These are phyloP conservation scores for Crithidia sp. DNA, from an alignment of 208 protist genomes.

Conservation along the genomic window DNA sequence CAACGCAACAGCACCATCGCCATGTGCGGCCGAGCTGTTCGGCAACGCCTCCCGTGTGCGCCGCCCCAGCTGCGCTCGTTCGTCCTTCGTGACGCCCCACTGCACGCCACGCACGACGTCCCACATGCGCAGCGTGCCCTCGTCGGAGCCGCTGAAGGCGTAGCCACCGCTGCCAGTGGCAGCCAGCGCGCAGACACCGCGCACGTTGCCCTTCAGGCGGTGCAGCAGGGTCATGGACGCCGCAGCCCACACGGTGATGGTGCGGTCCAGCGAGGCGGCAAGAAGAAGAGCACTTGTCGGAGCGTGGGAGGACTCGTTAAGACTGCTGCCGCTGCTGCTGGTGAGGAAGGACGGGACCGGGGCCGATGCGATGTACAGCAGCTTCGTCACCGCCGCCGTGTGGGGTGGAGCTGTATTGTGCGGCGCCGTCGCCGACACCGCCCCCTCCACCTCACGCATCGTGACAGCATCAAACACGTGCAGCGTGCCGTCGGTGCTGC, in stretches of 20 bases:
- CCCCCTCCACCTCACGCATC: constrained; percentile 20
- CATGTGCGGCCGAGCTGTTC: too few species aligned
- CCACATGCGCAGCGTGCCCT: constrained; percentile 76
- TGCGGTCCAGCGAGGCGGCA: constrained; percentile 60
- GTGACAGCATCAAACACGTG: constrained; percentile 54
- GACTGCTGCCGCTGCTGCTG: not conserved
- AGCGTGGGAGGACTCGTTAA: not conserved
- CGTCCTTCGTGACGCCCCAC: constrained; percentile 42
- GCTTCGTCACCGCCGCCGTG: constrained; percentile 58
- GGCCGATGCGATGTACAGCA: constrained; percentile 27
- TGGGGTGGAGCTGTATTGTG: constrained; percentile 34
- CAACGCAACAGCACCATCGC: not conserved
- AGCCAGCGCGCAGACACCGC: constrained; percentile 50
- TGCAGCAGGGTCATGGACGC: constrained; percentile 54
- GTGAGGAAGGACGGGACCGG: not conserved
- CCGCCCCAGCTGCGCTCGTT: constrained; percentile 24
- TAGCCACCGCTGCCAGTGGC: constrained; percentile 51
- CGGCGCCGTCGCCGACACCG: too few species aligned
- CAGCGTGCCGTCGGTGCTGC: constrained; percentile 57
- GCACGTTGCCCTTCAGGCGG: constrained; percentile 45
- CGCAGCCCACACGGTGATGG: constrained; percentile 72
- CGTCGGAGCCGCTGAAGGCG: constrained; percentile 70
- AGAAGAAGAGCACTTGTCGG: constrained; percentile 53
- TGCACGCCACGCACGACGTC: constrained; percentile 45
- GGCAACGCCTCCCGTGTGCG: not conserved